Base-by-base conservation (phyloP, 345 rosid genomes). In the Pistacia vera region DNA sequence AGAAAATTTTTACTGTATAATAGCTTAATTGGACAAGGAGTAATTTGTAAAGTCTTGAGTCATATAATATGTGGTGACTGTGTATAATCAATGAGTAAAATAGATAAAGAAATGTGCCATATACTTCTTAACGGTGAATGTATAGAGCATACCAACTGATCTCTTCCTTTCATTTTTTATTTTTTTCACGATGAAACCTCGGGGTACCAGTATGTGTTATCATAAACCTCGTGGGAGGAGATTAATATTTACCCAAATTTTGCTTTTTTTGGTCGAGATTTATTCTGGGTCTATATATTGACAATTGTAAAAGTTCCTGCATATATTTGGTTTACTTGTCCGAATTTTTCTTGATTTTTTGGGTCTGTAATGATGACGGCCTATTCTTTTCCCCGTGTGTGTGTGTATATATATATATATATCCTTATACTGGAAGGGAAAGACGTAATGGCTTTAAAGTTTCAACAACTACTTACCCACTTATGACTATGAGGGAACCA, bases 91-190 rank as follows among this genome's bases (percentile, higher is more conserved):
- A 17, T 73, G 36, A 38, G 12, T 57, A 38, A 22, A 20, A 70
- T 35, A 64, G 68, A 68, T 4, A 41, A 33, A 48, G 46, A 51
- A 74, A 30, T 63, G 60, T 51, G 33, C 20, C 20, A 35, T 2
- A 49, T 51, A 71, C 59, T 49, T 49, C 5, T 8, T 75, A 33
- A 36, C 28, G n/a, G 30, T 66, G 73, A 66, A 71, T 52, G 61
- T 66, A 66, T 30, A 66, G 69, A 61, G 52, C 57, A 66, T 33
- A 11, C 36, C 20, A 70, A 18, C 35, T 18, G 20, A 58, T 16
- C 6, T 16, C 57, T 54, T 54, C 11, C 14, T 36, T 73, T 44
- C 5, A 4, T 63, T 52, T 20, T 18, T n/a, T 11, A 57, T 13
- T 22, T 60, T 71, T 3, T 22, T 18, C 46, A 8, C 46, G 6